Conservation (phyloP, 352 stramenopile genomes). For the Globisporangium nagaii region DNA sequence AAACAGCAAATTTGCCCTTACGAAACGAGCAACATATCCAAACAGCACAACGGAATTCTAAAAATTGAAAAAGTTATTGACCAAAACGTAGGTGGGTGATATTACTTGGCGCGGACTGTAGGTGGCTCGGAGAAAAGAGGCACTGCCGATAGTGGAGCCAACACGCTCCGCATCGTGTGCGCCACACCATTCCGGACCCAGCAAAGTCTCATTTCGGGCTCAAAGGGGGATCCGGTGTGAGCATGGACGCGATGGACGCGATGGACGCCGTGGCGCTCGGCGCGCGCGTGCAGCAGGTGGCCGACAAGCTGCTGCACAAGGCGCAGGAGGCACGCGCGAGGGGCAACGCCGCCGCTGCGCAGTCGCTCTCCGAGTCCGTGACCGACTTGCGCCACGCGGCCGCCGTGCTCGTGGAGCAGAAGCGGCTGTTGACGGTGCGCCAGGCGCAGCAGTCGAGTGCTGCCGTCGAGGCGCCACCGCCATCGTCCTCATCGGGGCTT, state of each 20-base stretch:
- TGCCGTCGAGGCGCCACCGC: constrained; percentile 20
- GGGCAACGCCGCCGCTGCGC: constrained; percentile 43
- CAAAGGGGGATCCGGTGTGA: too few species aligned
- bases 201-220: too few species aligned
- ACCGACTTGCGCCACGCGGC: constrained; percentile 47
- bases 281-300: constrained; percentile 62
- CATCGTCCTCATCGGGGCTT: constrained; percentile 4
- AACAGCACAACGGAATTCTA: too few species aligned
- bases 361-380: constrained; percentile 42
- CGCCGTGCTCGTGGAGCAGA: constrained; percentile 51
- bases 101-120: too few species aligned
- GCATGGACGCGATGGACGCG: constrained; percentile 10
- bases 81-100: too few species aligned
- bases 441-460: neutral
- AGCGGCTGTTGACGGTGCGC: constrained; percentile 26
- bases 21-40: too few species aligned
- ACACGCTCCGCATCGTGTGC: neutral
- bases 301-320: constrained; percentile 69
- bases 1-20: too few species aligned
- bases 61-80: too few species aligned
- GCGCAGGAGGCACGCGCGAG: constrained; percentile 57
- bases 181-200: too few species aligned
- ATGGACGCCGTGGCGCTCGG: constrained; percentile 45
- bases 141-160: neutral
- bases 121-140: too few species aligned